These are phyloP conservation scores for Hypericum perforatum DNA, from an alignment of 345 rosid genomes.

Conservation along the genomic window DNA sequence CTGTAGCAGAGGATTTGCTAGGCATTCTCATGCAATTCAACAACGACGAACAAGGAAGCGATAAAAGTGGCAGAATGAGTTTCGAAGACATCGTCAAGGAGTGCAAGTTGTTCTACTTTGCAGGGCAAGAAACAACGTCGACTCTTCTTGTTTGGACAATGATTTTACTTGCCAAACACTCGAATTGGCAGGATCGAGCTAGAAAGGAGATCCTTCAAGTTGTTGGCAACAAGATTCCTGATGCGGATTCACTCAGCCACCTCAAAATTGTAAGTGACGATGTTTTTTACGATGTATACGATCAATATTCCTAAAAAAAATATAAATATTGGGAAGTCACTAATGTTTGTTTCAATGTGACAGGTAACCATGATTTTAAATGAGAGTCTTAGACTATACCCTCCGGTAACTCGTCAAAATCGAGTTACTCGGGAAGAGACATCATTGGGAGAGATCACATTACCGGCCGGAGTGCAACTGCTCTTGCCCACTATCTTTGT, in stretches of 20 bases:
- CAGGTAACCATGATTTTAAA: constrained; percentile 17
- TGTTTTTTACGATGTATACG: no score
- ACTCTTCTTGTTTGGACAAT: constrained; percentile 16
- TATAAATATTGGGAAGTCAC: no score
- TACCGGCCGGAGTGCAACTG: constrained; percentile 10
- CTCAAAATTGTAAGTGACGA: constrained; percentile 15
- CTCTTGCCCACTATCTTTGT: constrained; percentile 1
- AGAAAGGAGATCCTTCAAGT: constrained; percentile 14
- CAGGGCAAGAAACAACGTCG: constrained; percentile 13
- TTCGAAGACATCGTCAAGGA: constrained; percentile 21
- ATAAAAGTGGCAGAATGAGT: constrained; percentile 21
- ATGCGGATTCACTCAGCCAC: constrained; percentile 11
- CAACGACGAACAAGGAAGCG: constrained; percentile 11
- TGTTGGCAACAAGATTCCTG: constrained; percentile 10
- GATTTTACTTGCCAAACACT: constrained; percentile 13
- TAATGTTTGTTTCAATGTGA: not conserved
- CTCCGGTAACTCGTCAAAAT: not conserved
- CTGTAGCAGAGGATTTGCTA: constrained; percentile 25
- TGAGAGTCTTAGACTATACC: constrained; percentile 16
- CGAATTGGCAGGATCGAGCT: constrained; percentile 9
- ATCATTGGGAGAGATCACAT: constrained; percentile 2
- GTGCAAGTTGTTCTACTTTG: constrained; percentile 18
- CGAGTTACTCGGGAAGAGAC: constrained; percentile 5
- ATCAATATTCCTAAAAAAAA: no score
- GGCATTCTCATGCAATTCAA: constrained; percentile 38